A percentile compares a stretch with the other conserved stretches of the same genome.
Evolutionary conservation across 768 basidiomycete species (phyloP).

Genomic region (Panellus pusillus): DNA sequence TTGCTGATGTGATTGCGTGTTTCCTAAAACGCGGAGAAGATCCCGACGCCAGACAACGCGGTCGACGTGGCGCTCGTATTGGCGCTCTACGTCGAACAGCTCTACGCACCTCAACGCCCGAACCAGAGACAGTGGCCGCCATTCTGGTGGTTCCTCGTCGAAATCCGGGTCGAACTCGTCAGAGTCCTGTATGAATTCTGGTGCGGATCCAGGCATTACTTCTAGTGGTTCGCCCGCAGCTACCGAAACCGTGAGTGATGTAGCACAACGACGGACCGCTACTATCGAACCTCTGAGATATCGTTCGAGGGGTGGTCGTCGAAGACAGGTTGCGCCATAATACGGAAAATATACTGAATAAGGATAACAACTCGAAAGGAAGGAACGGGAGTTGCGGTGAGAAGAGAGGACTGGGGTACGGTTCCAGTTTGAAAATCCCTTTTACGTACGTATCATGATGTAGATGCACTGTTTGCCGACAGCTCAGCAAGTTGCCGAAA

Average conservation of each 20-base stretch:
- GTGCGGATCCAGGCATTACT: slow-evolving; percentile 56
- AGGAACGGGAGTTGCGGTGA: slow-evolving; percentile 4
- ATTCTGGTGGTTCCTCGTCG: slow-evolving; percentile 30
- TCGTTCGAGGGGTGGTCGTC: slow-evolving; percentile 72
- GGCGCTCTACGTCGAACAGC: slow-evolving; percentile 13
- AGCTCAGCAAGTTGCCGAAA: too few species aligned
- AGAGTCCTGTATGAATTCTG: slow-evolving; percentile 39
- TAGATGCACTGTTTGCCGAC: too few species aligned
- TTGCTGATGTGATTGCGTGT: slow-evolving; percentile 29
- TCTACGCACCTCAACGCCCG: slow-evolving; percentile 42
- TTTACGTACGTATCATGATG: too few species aligned
- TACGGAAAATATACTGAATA: slow-evolving; percentile 19
- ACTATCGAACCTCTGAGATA: slow-evolving; percentile 61
- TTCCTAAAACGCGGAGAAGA: slow-evolving; percentile 32
- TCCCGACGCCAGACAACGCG: slow-evolving; percentile 18
- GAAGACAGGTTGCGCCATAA: slow-evolving; percentile 78
- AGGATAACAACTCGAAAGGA: slow-evolving; percentile 18
- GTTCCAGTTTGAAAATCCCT: neutral
- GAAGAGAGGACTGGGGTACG: neutral
- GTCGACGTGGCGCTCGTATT: slow-evolving; percentile 6
- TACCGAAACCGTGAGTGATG: slow-evolving; percentile 24
- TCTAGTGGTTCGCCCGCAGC: slow-evolving; percentile 61
- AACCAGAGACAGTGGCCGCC: slow-evolving; percentile 37
- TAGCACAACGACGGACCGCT: neutral
- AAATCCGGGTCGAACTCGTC: slow-evolving; percentile 31